phyloP scores from a whole-genome alignment of 805 yeast genomes.

The Saccharomycopsis javanensis region DNA sequence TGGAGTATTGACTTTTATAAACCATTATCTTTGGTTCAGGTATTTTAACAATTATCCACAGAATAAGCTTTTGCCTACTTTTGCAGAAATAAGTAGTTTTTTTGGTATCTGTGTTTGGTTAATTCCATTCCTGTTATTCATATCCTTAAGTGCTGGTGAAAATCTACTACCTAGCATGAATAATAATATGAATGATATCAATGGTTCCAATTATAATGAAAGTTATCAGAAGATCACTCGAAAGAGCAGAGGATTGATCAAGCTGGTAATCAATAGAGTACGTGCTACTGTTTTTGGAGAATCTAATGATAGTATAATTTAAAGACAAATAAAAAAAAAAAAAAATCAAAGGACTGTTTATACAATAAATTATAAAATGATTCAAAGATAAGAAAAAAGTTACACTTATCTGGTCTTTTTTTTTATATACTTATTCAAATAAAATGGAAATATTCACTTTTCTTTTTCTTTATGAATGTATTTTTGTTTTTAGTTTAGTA shows the following conservation, averaged over 20 bases:
- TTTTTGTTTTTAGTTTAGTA: too few relatives aligned
- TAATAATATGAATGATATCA: conserved; percentile 21
- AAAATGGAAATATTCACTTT: too few relatives aligned
- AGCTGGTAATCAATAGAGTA: conserved; percentile 46
- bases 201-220: conserved; percentile 22
- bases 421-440: too few relatives aligned
- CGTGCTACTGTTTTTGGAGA: conserved; percentile 29
- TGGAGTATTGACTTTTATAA: conserved; percentile 61
- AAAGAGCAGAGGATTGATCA: conserved; percentile 56
- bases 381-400: too few relatives aligned
- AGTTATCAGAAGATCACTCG: conserved; percentile 24
- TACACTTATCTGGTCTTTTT: too few relatives aligned
- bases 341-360: not conserved
- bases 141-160: conserved; percentile 86
- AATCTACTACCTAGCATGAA: conserved; percentile 57
- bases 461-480: too few relatives aligned
- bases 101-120: conserved; percentile 93
- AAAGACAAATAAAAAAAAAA: not conserved
- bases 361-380: not conserved
- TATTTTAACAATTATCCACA: conserved; percentile 60
- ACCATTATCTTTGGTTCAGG: conserved; percentile 86
- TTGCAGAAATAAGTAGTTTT: conserved; percentile 88
- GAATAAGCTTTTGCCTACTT: conserved; percentile 58
- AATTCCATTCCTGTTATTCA: conserved; percentile 85
- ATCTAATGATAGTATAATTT: not conserved